Conservation (phyloP, 2,329 filamentous ascomycete species). For the Lizonia empirigonia region DNA sequence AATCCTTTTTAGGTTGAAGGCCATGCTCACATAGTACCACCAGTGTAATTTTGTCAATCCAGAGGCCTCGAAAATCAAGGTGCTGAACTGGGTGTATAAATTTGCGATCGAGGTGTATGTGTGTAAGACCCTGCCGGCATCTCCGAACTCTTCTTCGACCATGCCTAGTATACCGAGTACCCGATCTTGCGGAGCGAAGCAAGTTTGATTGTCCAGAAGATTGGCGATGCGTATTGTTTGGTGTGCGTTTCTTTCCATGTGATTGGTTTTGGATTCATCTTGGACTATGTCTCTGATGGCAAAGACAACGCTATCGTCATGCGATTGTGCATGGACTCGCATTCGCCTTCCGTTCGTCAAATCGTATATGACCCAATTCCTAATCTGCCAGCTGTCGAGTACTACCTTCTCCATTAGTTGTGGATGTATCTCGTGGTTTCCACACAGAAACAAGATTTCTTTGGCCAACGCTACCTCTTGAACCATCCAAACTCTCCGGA, state of each 20-base stretch:
- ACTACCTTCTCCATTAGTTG: neutral
- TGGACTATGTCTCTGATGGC: neutral
- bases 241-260: neutral
- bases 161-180: constrained; percentile 5
- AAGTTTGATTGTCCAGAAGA: constrained; percentile 1
- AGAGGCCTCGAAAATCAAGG: neutral
- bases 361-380: constrained; percentile 1
- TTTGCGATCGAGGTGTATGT: neutral
- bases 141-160: constrained; percentile 4
- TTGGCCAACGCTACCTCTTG: constrained; percentile 3
- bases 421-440: constrained; percentile 1
- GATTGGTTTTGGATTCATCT: neutral
- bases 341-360: neutral
- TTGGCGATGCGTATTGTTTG: constrained; percentile 5
- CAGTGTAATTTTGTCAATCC: neutral
- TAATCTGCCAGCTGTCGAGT: neutral
- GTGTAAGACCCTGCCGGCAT: neutral
- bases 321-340: neutral
- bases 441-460: neutral
- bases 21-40: constrained; percentile 6
- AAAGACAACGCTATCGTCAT: constrained; percentile 4
- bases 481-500: constrained; percentile 1
- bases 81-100: constrained; percentile 3
- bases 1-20: constrained; percentile 6
- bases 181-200: constrained; percentile 4